Percentiles rank a stretch among this genome's conserved stretches.
phyloP scores from a whole-genome alignment of 2,329 filamentous ascomycete genomes.

The Colletotrichum abscissum region DNA sequence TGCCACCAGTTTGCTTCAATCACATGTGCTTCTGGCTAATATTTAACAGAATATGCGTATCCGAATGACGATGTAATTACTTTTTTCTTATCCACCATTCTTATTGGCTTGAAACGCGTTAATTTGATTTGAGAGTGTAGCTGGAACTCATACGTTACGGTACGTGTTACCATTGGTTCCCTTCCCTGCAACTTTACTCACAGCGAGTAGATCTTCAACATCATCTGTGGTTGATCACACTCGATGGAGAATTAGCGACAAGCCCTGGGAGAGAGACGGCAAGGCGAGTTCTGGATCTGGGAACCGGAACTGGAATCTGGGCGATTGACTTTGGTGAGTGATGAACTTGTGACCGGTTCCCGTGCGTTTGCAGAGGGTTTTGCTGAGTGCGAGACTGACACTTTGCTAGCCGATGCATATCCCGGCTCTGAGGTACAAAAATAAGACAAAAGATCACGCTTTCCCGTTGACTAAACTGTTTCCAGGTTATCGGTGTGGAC shows the following conservation, averaged over 20 bases:
- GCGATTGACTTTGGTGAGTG: conserved; percentile 54
- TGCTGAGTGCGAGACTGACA: conserved; percentile 8
- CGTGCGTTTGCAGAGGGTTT: too few relatives aligned
- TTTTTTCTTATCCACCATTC: not conserved
- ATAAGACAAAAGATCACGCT: rapidly evolving
- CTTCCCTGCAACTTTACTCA: not conserved
- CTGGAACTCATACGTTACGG: conserved; percentile 44
- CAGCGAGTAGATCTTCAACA: conserved; percentile 47
- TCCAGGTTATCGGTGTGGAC: conserved; percentile 51
- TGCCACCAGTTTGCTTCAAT: not conserved
- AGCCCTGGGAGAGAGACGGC: conserved; percentile 41
- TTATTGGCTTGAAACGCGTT: not conserved
- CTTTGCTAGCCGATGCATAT: conserved; percentile 41
- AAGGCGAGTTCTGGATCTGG: conserved; percentile 54
- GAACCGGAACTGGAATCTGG: conserved; percentile 60
- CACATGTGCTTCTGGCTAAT: not conserved
- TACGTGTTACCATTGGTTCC: not conserved
- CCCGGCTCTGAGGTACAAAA: conserved; percentile 42
- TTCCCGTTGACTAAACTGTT: not conserved
- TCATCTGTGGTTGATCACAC: conserved; percentile 46
- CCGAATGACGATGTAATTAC: conserved; percentile 42
- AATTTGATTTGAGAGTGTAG: conserved; percentile 27
- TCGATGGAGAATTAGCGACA: conserved; percentile 43
- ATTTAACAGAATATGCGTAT: conserved; percentile 39
- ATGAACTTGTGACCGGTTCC: too few relatives aligned